Evolutionary conservation across 1,139 yeast species (phyloP), one percentile per base, ranked within the genome.

Genomic region (Schwanniomyces etchellsii): DNA sequence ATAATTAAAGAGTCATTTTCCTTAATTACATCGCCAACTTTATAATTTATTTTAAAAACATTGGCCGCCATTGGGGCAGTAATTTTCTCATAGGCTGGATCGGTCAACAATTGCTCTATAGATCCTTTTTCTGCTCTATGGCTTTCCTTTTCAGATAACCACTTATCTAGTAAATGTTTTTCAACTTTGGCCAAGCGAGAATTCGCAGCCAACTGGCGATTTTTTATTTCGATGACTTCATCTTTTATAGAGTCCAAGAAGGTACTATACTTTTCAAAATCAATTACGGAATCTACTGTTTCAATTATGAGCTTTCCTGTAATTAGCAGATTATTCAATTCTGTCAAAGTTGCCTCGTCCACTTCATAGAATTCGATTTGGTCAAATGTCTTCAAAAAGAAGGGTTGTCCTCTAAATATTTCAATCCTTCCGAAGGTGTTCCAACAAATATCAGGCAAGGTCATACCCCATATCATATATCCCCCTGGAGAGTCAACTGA

Each of bases 401-500:
- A 60, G 7, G 66, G 66, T 11, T 42, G 40, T 20, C 47, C 48
- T 5, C 5, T 20, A 16, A 13, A n/a, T 5, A 31, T 31, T 14
- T 45, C 39, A 13, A 43, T 33, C 29, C 56, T 45, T 12, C 56
- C 41, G 34, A 60, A 57, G 1, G 64, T 57, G 29, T 58, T 58
- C 66, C 66, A 60, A 31, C 55, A 52, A 40, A 54, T 46, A 35
- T 50, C 55, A 12, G 64, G 64, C 24, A 57, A 43, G 4, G 57
- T 54, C 54, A 57, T 45, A 6, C 62, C 66, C 64, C 64, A 58
- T 29, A 60, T 48, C 60, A 57, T 56, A 34, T 60, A 60, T 4
- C 66, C 66, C 30, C 66, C 66, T 2, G 66, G 66, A 5, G 61
- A 50, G 30, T 60, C 65, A 30, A 59, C 57, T 1, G 66, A 48